Base-by-base conservation (phyloP, 202 grass and related monocot species). In the Dendrocalamus latiflorus region DNA sequence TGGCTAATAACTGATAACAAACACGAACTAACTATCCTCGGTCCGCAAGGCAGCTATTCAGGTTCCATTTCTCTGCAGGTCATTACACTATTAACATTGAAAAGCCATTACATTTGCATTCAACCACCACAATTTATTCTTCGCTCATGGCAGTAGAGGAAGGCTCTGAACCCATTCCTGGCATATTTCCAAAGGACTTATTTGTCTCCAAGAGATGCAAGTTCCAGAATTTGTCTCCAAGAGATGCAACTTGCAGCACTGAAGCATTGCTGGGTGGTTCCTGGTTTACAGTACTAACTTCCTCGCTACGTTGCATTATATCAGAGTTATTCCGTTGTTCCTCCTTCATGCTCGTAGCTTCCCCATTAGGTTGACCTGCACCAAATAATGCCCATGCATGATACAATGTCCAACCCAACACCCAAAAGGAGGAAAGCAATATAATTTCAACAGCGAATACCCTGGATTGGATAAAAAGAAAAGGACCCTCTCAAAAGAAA, bases 331-430 rank as follows among this genome's bases (percentile, higher is more conserved):
- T 43, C 17, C 26, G 54, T 47, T 44, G 45, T 30, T 83, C 70
- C 70, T 81, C 60, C 11, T 75, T 21, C 67, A 70, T 56, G 45
- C 7, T 43, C 6, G 24, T 38, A 62, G 81, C 59, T 65, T 60
- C 77, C 78, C 16, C 39, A 66, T 76, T 58, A 53, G 58, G 21
- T 43, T 82, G 88, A 77, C 84, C 95, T 98, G 89, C 76, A 86
- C 49, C 36, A 72, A 81, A 86, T 25, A 78, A 81, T 42, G 69
- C 54, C 50, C n/a, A 77, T 51, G 42, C 38, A 74, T 79, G 45
- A 68, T 6, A 24, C 16, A 34, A 43, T 56, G 44, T 78, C 67
- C 4, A 87, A 66, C 63, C n/a, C 22, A 86, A 56, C 15, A 63
- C 34, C 4, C 28, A 17, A 75, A 64, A 77, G 10, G 61, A 62